phyloP scores from a whole-genome alignment of 441 rosid genomes.

The Populus hybrid region DNA sequence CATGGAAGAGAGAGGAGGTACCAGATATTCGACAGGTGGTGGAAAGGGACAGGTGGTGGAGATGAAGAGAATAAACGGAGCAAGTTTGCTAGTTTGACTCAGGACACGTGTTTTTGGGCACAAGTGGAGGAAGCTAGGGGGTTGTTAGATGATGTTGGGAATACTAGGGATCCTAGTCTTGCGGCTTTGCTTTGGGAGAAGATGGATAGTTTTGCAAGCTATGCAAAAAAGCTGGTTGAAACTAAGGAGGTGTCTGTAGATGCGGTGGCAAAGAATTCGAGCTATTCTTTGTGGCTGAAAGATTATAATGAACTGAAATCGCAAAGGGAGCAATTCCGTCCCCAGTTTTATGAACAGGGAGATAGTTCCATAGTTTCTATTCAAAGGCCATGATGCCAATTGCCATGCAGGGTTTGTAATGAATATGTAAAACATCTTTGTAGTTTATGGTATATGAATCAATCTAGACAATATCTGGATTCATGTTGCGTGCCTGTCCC shows the following conservation, averaged over 20 bases:
- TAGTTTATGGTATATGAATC: background rate
- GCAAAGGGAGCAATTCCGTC: constrained; percentile 17
- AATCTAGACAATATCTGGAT: background rate
- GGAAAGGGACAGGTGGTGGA: constrained; percentile 28
- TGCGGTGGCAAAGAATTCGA: constrained; percentile 57
- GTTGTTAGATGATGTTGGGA: constrained; percentile 37
- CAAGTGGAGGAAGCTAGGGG: constrained; percentile 74
- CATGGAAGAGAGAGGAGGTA: constrained; percentile 69
- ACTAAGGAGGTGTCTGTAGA: constrained; percentile 57
- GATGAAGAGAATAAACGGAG: constrained; percentile 37
- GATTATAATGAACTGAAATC: constrained; percentile 37
- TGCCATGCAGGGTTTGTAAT: background rate
- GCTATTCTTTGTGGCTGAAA: constrained; percentile 51
- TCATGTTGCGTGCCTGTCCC: background rate
- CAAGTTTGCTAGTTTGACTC: constrained; percentile 58
- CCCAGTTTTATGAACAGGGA: constrained; percentile 27
- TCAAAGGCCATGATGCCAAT: background rate
- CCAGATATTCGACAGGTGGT: constrained; percentile 60
- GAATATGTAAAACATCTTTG: background rate
- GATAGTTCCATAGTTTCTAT: constrained; percentile 26
- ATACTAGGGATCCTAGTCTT: constrained; percentile 30
- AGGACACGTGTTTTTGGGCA: constrained; percentile 87
- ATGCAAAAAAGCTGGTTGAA: constrained; percentile 40
- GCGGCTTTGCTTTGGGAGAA: constrained; percentile 29
- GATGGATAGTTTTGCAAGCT: constrained; percentile 34